Percentiles rank a stretch among this genome's conserved stretches.
phyloP scores from a whole-genome alignment of 495 filamentous ascomycete species.

The Daldinia caldariorum region DNA sequence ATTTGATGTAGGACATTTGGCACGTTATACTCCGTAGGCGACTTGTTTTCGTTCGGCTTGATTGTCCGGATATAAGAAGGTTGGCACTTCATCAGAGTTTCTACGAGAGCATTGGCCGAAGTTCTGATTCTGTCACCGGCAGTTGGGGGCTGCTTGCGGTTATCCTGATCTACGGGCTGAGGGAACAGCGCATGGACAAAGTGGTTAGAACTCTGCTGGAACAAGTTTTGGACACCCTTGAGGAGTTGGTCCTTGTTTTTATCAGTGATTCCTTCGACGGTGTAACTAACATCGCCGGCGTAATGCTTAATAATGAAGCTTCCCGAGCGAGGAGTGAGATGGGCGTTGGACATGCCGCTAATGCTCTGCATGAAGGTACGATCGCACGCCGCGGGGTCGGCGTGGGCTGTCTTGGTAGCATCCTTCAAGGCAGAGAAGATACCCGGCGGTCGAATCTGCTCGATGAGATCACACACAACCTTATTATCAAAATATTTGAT shows the following conservation, averaged over 20 bases:
- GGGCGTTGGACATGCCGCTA: constrained; percentile 87
- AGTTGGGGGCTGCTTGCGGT: constrained; percentile 91
- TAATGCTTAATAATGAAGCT: constrained; percentile 99
- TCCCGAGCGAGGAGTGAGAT: constrained; percentile 91
- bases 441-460: constrained; percentile 89
- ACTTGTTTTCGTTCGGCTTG: constrained; percentile 99
- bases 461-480: constrained; percentile 96
- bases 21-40: constrained; percentile 86
- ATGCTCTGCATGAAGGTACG: constrained; percentile 93
- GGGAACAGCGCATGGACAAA: constrained; percentile 93
- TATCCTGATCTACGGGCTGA: constrained; percentile 92
- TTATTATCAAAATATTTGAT: constrained; percentile 99
- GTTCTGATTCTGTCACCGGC: constrained; percentile 97
- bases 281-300: constrained; percentile 96
- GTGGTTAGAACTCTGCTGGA: constrained; percentile 80
- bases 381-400: constrained; percentile 92
- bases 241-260: constrained; percentile 99
- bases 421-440: constrained; percentile 97
- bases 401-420: constrained; percentile 95
- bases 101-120: constrained; percentile 94
- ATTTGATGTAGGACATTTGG: constrained; percentile 97
- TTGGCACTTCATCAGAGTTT: constrained; percentile 94
- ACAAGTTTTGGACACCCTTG: constrained; percentile 91
- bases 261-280: constrained; percentile 96
- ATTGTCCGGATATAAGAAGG: constrained; percentile 99